Evolutionary conservation across 371 early-diverging fungal species (phyloP).

Genomic region (Parasitella parasitica): DNA sequence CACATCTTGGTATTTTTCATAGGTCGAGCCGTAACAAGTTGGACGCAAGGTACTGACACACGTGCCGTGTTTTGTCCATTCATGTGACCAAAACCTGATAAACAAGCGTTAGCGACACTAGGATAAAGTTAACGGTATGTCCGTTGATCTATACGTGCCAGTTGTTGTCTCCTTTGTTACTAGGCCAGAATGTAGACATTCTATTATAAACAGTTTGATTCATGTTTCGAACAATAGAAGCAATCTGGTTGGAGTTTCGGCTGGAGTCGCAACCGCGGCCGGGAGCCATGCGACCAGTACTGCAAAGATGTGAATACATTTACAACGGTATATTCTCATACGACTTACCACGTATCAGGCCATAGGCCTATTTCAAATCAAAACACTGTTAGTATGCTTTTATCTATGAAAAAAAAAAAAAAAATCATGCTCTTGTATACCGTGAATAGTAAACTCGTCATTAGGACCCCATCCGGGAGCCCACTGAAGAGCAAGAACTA

Average conservation of each 20-base stretch:
- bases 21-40: conserved; percentile 38
- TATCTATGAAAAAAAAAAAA: too few species aligned
- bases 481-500: conserved; percentile 62
- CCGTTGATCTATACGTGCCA: not conserved
- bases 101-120: not conserved
- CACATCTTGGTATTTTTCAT: conserved; percentile 44
- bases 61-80: conserved; percentile 60
- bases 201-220: conserved; percentile 46
- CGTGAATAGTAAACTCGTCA: conserved; percentile 55
- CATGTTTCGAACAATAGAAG: conserved; percentile 33
- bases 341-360: conserved; percentile 70
- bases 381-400: not conserved
- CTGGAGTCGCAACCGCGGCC: conserved; percentile 64
- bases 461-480: conserved; percentile 40
- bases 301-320: too few species aligned
- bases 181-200: conserved; percentile 76
- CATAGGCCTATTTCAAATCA: not conserved
- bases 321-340: too few species aligned
- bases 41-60: conserved; percentile 52
- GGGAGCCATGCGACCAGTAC: conserved; percentile 57
- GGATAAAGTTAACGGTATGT: not conserved
- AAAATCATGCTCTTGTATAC: conserved; percentile 17
- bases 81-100: conserved; percentile 53
- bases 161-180: conserved; percentile 58
- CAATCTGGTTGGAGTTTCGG: conserved; percentile 56